phyloP scores from a whole-genome alignment of 2,329 filamentous ascomycete genomes.

The Cordyceps pruinosa region DNA sequence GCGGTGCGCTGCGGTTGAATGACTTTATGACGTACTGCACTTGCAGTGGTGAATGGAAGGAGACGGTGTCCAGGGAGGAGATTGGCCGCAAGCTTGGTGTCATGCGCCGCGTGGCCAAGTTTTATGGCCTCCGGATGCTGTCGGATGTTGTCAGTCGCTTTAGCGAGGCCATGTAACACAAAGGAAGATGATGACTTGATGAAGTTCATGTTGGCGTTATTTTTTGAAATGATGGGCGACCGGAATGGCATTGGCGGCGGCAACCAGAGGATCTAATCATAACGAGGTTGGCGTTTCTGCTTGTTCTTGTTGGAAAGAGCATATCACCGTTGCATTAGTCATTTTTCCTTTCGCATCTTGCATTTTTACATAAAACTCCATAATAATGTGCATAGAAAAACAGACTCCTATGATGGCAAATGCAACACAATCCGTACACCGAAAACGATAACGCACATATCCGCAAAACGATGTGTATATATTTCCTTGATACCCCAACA shows the following conservation, averaged over 20 bases:
- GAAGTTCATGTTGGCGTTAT: conserved; percentile 7
- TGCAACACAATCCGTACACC: not conserved
- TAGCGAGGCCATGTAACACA: conserved; percentile 35
- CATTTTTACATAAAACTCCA: not conserved
- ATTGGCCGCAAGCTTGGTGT: conserved; percentile 60
- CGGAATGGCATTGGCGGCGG: not conserved
- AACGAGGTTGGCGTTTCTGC: not conserved
- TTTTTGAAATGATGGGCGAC: conserved; percentile 2
- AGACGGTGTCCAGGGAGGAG: conserved; percentile 60
- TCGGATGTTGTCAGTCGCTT: conserved; percentile 65
- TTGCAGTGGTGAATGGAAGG: conserved; percentile 80
- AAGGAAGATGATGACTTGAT: conserved; percentile 1
- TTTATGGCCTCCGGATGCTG: conserved; percentile 78
- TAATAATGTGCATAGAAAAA: conserved; percentile 6
- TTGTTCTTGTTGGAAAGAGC: not conserved
- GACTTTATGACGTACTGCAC: conserved; percentile 97
- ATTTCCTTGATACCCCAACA: not conserved
- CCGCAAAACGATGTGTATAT: not conserved
- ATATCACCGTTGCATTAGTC: not conserved
- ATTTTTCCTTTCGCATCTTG: not conserved
- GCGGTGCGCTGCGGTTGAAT: conserved; percentile 70
- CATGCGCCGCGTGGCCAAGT: conserved; percentile 66
- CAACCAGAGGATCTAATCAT: not conserved
- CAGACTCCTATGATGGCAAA: conserved; percentile 2
- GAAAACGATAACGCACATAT: not conserved